These are phyloP conservation scores for Trifolium pratense DNA, from an alignment of 306 rosid genomes.

Conservation along the genomic window DNA sequence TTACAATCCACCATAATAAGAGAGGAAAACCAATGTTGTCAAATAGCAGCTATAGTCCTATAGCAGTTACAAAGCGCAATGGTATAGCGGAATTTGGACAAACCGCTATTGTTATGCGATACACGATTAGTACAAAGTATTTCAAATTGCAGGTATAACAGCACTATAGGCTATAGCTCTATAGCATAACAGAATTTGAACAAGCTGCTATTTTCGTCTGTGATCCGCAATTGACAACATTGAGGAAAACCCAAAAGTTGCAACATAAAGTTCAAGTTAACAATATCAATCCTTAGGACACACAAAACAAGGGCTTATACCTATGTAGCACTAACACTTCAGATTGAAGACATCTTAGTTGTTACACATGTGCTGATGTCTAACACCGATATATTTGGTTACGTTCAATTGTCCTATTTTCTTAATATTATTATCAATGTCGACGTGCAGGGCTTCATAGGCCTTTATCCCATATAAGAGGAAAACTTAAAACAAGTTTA, in stretches of 20 bases:
- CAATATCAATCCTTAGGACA: conserved; percentile 19
- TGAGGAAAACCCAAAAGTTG: background rate
- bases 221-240: background rate
- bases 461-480: background rate
- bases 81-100: background rate
- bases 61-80: background rate
- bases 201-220: background rate
- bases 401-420: background rate
- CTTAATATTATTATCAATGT: background rate
- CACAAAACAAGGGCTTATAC: background rate
- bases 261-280: conserved; percentile 32
- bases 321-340: background rate
- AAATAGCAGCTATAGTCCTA: background rate
- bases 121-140: background rate
- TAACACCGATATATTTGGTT: background rate
- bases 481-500: background rate
- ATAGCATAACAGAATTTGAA: background rate
- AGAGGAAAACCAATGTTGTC: background rate
- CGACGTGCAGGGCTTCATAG: background rate
- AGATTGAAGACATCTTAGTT: background rate
- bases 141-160: background rate
- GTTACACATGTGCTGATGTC: background rate
- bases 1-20: conserved; percentile 18
- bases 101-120: background rate
- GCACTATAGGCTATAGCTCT: background rate